phyloP scores from a whole-genome alignment of 139 green algal species.

The Asterochloris sp. region DNA sequence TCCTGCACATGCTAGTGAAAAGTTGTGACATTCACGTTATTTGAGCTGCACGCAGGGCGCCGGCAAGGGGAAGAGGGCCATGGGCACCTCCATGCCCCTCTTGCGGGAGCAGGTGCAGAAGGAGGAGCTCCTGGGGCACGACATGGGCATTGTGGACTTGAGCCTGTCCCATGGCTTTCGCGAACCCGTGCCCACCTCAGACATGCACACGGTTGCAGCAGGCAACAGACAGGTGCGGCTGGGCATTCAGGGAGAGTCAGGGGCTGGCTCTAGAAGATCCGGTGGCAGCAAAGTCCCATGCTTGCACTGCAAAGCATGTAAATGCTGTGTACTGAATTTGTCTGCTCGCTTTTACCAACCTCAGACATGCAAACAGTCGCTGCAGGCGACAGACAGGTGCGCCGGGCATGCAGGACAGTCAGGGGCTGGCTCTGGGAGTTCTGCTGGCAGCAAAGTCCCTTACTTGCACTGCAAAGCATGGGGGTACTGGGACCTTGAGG shows the following conservation, averaged over 20 bases:
- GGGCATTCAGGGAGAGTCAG: neutral
- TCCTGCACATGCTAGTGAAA: no score
- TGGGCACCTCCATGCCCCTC: conserved; percentile 6
- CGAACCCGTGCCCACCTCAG: neutral
- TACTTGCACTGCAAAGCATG: no score
- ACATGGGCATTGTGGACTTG: no score
- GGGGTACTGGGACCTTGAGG: no score
- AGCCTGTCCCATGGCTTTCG: no score
- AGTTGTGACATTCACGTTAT: no score
- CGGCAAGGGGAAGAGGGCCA: neutral
- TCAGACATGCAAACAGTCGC: conserved; percentile 4
- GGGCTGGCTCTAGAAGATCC: no score
- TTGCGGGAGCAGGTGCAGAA: conserved; percentile 8
- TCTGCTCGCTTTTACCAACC: neutral
- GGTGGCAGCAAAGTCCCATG: no score
- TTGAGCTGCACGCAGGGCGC: neutral
- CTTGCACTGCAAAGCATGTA: no score
- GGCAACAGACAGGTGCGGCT: neutral
- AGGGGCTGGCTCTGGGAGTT: no score
- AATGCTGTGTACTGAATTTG: no score
- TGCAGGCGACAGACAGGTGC: conserved; percentile 1
- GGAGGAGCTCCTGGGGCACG: neutral
- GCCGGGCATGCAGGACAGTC: neutral
- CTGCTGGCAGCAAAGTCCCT: no score
- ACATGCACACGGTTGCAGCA: conserved; percentile 10